Conservation (phyloP, 768 basidiomycete species). For the Tricholoma terreum region DNA sequence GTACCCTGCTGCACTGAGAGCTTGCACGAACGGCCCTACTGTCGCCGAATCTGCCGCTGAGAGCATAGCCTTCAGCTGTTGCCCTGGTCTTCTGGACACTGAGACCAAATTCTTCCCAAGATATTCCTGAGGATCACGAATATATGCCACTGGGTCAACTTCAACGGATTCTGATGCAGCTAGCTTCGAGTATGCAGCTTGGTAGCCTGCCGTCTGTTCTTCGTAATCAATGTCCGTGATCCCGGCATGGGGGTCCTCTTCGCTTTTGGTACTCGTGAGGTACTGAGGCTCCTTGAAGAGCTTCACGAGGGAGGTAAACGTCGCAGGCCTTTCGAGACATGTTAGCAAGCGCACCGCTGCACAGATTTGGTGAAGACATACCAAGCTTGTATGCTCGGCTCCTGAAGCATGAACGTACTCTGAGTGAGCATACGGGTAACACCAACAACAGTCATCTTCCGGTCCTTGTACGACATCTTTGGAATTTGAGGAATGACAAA, state of each 20-base stretch:
- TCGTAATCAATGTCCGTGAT: constrained; percentile 85
- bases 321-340: constrained; percentile 54
- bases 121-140: constrained; percentile 53
- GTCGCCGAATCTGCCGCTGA: constrained; percentile 26
- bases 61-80: constrained; percentile 35
- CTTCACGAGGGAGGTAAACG: constrained; percentile 67
- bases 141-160: constrained; percentile 60
- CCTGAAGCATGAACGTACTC: constrained; percentile 64
- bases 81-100: constrained; percentile 35
- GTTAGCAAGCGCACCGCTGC: not conserved
- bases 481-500: constrained; percentile 80
- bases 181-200: constrained; percentile 88
- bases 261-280: constrained; percentile 39
- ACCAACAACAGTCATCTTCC: constrained; percentile 82
- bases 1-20: constrained; percentile 24
- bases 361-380: constrained; percentile 22
- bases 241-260: constrained; percentile 51
- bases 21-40: constrained; percentile 26
- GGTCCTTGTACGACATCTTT: constrained; percentile 77
- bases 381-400: constrained; percentile 67
- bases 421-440: constrained; percentile 75
- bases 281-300: constrained; percentile 79
- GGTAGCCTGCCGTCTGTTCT: constrained; percentile 88
- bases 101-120: constrained; percentile 45
- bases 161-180: constrained; percentile 69